Evolutionary conservation across 371 early-diverging fungal species (phyloP).

Genomic region (Circinella umbellata): DNA sequence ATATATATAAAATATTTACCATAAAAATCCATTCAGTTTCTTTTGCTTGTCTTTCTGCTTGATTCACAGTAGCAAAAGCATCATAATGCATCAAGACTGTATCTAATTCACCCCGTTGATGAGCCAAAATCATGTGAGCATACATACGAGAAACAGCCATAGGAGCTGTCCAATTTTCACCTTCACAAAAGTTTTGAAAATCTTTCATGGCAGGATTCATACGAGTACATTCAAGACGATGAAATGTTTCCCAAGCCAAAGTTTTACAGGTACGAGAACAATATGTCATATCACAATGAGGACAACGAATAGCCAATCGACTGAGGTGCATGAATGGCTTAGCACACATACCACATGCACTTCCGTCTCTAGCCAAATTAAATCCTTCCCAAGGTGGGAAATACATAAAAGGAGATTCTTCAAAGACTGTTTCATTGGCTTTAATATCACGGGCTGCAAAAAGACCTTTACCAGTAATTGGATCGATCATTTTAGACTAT

Average conservation of each 20-base stretch:
- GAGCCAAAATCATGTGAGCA: conserved; percentile 59
- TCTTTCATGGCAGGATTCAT: conserved; percentile 51
- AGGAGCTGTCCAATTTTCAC: conserved; percentile 61
- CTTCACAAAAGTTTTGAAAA: conserved; percentile 55
- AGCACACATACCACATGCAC: conserved; percentile 67
- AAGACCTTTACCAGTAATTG: conserved; percentile 66
- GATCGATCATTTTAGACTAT: conserved; percentile 62
- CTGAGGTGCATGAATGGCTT: conserved; percentile 48
- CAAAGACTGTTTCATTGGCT: conserved; percentile 58
- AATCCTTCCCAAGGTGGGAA: conserved; percentile 69
- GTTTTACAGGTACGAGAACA: conserved; percentile 60
- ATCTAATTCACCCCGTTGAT: conserved; percentile 60
- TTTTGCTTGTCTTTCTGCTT: conserved; percentile 67
- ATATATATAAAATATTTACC: conserved; percentile 28
- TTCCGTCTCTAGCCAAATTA: conserved; percentile 45
- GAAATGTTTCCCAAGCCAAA: conserved; percentile 60
- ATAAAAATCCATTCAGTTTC: conserved; percentile 72
- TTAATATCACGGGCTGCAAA: conserved; percentile 64
- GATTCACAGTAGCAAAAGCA: conserved; percentile 69
- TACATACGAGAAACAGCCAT: conserved; percentile 66
- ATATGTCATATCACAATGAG: conserved; percentile 56
- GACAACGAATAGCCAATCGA: conserved; percentile 50
- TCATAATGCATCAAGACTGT: conserved; percentile 57
- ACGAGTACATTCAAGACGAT: conserved; percentile 58
- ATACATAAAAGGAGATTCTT: conserved; percentile 67